Conservation (phyloP, 768 basidiomycete genomes). For the Leccinum truebloodii region DNA sequence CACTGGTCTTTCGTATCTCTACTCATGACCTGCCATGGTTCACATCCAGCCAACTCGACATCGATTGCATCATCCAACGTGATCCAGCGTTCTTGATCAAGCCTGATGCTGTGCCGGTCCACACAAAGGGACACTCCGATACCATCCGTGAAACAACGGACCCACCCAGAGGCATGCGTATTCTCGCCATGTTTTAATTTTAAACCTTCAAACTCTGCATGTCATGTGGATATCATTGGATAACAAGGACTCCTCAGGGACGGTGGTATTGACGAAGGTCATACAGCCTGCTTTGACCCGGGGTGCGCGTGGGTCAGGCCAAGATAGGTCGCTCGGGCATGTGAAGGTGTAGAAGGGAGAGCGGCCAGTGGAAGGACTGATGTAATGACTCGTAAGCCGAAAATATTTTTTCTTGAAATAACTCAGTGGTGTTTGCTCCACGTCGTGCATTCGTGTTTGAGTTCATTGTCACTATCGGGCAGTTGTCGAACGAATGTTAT, state of each 20-base stretch:
- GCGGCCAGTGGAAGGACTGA: neutral
- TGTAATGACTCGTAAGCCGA: constrained; percentile 21
- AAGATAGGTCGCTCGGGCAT: constrained; percentile 6
- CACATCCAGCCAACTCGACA: constrained; percentile 1
- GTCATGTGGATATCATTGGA: neutral
- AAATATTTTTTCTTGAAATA: constrained; percentile 7
- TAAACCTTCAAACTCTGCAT: neutral
- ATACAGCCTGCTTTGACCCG: neutral
- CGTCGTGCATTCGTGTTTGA: neutral
- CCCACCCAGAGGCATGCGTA: neutral
- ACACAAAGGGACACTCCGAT: neutral
- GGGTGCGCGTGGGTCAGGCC: neutral
- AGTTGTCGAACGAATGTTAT: neutral
- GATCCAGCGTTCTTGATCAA: constrained; percentile 6
- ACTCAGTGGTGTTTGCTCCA: neutral
- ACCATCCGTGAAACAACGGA: neutral
- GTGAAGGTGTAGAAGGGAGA: neutral
- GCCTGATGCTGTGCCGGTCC: constrained; percentile 1
- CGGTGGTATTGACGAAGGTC: neutral
- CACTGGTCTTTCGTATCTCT: constrained; percentile 8
- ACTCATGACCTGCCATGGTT: constrained; percentile 5
- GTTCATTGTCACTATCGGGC: neutral
- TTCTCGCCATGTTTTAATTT: neutral
- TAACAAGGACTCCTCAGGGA: neutral
- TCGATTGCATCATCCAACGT: constrained; percentile 9